Evolutionary conservation across 257 asterid genomes (phyloP).

Genomic region (Fraxinus quadrangulata): DNA sequence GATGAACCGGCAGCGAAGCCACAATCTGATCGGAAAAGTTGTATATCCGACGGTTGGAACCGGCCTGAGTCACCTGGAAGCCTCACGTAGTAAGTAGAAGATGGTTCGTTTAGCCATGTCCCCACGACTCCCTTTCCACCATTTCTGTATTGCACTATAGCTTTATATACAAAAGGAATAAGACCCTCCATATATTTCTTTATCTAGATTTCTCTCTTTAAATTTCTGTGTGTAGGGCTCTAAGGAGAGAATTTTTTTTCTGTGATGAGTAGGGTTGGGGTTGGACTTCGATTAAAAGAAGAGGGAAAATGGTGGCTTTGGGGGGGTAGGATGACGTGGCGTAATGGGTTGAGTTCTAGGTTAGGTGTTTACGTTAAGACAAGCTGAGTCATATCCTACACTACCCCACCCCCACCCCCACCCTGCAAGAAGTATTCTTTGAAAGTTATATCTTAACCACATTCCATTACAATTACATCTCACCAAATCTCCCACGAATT

Average conservation of each 20-base stretch:
- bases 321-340: constrained; percentile 51
- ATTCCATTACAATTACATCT: constrained; percentile 42
- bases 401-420: too few species aligned
- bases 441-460: constrained; percentile 56
- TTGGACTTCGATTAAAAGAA: constrained; percentile 29
- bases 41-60: constrained; percentile 42
- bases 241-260: neutral
- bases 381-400: constrained; percentile 13
- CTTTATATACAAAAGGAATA: constrained; percentile 77
- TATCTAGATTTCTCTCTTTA: neutral
- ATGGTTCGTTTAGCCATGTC: constrained; percentile 54
- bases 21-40: constrained; percentile 46
- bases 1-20: constrained; percentile 46
- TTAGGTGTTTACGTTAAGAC: constrained; percentile 53
- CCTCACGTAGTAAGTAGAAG: constrained; percentile 53
- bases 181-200: constrained; percentile 68
- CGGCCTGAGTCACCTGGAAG: constrained; percentile 85
- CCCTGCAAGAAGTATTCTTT: constrained; percentile 33
- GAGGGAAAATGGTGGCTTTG: neutral
- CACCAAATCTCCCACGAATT: constrained; percentile 51
- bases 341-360: constrained; percentile 47
- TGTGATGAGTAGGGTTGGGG: constrained; percentile 19
- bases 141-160: constrained; percentile 70
- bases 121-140: constrained; percentile 43
- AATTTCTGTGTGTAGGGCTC: neutral